Evolutionary conservation across 2,329 filamentous ascomycete species (phyloP).

Genomic region (Periconia sp.): DNA sequence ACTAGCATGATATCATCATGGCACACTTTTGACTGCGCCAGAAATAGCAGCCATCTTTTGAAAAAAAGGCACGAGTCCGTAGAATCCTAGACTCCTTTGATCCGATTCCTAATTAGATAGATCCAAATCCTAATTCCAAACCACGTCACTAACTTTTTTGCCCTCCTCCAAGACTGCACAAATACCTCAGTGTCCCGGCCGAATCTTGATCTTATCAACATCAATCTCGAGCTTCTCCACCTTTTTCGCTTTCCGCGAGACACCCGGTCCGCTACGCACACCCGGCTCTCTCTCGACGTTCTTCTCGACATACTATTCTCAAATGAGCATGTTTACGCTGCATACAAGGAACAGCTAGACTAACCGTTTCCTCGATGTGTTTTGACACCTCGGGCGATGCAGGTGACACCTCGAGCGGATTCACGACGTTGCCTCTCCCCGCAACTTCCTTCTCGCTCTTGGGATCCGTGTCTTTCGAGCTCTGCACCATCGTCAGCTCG

Average conservation of each 20-base stretch:
- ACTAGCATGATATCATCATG: too few relatives aligned
- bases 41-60: too few relatives aligned
- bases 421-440: slow-evolving; percentile 18
- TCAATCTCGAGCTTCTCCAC: slow-evolving; percentile 17
- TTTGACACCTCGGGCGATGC: slow-evolving; percentile 16
- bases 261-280: slow-evolving; percentile 9
- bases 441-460: slow-evolving; percentile 9
- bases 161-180: too few relatives aligned
- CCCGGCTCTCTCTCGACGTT: slow-evolving; percentile 9
- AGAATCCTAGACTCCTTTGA: too few relatives aligned
- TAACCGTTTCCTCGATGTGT: background rate
- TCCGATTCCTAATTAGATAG: too few relatives aligned
- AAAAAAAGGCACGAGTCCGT: too few relatives aligned
- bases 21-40: too few relatives aligned
- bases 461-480: slow-evolving; percentile 10
- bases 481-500: slow-evolving; percentile 7
- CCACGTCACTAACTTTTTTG: background rate
- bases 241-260: slow-evolving; percentile 13
- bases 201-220: slow-evolving; percentile 8
- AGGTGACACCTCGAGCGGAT: slow-evolving; percentile 17
- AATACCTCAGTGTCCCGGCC: background rate
- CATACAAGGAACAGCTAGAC: too few relatives aligned
- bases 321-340: background rate
- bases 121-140: background rate
- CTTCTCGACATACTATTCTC: slow-evolving; percentile 8